Percentiles rank a stretch among this genome's conserved stretches.
Conservation (phyloP, 257 asterid genomes). For the Linderniella brevidens region DNA sequence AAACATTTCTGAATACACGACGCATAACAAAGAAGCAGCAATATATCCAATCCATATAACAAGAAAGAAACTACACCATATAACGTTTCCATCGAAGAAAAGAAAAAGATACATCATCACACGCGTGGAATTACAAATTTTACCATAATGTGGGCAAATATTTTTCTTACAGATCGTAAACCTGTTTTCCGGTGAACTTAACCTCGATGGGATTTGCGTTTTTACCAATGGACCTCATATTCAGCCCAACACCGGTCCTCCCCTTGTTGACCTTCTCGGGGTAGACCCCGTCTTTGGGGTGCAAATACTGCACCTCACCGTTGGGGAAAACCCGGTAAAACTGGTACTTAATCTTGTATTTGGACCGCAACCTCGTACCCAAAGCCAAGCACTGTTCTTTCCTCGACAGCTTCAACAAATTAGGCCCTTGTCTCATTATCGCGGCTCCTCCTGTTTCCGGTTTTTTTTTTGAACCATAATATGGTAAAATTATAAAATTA, state of each 20-base stretch:
- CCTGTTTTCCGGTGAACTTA: slow-evolving; percentile 80
- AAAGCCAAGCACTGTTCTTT: slow-evolving; percentile 88
- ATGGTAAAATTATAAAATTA: too few relatives aligned
- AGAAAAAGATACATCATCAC: too few relatives aligned
- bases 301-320: slow-evolving; percentile 88
- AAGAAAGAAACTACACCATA: too few relatives aligned
- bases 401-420: slow-evolving; percentile 64
- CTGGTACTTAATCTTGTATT: slow-evolving; percentile 80
- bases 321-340: slow-evolving; percentile 86
- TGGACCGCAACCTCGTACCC: slow-evolving; percentile 69
- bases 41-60: too few relatives aligned
- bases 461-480: too few relatives aligned
- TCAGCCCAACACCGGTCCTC: slow-evolving; percentile 67
- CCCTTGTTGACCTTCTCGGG: slow-evolving; percentile 94
- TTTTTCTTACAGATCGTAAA: slow-evolving; percentile 40
- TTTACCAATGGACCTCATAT: slow-evolving; percentile 64
- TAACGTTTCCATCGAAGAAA: too few relatives aligned
- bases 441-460: slow-evolving; percentile 75
- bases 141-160: too few relatives aligned
- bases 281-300: slow-evolving; percentile 93
- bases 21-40: too few relatives aligned
- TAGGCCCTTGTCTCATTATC: slow-evolving; percentile 81
- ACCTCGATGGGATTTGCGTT: slow-evolving; percentile 69
- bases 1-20: too few relatives aligned
- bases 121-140: too few relatives aligned